These are phyloP conservation scores for Pseudonitzschia delicatissima DNA, from an alignment of 108 stramenopile genomes.

Conservation along the genomic window DNA sequence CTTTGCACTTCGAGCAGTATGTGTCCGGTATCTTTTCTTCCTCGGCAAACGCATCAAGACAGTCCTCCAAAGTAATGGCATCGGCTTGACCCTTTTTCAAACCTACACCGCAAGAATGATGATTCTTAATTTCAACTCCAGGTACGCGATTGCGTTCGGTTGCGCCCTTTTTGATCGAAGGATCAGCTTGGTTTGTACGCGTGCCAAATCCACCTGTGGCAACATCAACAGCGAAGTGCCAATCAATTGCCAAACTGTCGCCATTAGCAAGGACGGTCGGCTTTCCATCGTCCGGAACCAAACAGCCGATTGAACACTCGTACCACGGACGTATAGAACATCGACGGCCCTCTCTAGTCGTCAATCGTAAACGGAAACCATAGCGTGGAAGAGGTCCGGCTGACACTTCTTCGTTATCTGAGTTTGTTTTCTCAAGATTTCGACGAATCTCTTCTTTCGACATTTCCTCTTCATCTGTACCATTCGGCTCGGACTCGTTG, in stretches of 20 bases:
- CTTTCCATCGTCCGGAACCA: constrained; percentile 76
- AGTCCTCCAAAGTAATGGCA: constrained; percentile 80
- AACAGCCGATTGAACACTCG: constrained; percentile 84
- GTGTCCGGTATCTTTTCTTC: constrained; percentile 87
- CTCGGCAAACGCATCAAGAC: constrained; percentile 81
- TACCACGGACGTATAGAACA: constrained; percentile 85
- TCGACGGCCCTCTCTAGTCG: constrained; percentile 73
- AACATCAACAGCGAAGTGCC: constrained; percentile 85
- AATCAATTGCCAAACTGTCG: constrained; percentile 84
- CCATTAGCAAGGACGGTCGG: constrained; percentile 75
- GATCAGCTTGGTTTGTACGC: constrained; percentile 23
- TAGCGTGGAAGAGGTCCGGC: constrained; percentile 76
- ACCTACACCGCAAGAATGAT: constrained; percentile 53
- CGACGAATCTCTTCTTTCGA: constrained; percentile 22
- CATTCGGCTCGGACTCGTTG: not conserved
- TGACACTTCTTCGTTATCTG: constrained; percentile 71
- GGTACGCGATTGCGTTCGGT: constrained; percentile 33
- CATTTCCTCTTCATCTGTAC: constrained; percentile 2
- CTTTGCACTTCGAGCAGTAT: constrained; percentile 90
- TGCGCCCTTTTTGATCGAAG: not conserved
- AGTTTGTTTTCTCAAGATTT: constrained; percentile 39
- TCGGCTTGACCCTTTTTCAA: constrained; percentile 54
- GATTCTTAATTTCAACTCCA: constrained; percentile 55
- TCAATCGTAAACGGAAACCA: constrained; percentile 79
- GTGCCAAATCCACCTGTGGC: constrained; percentile 73